Evolutionary conservation across 345 rosid genomes (phyloP).

Genomic region (Linum trigynum): DNA sequence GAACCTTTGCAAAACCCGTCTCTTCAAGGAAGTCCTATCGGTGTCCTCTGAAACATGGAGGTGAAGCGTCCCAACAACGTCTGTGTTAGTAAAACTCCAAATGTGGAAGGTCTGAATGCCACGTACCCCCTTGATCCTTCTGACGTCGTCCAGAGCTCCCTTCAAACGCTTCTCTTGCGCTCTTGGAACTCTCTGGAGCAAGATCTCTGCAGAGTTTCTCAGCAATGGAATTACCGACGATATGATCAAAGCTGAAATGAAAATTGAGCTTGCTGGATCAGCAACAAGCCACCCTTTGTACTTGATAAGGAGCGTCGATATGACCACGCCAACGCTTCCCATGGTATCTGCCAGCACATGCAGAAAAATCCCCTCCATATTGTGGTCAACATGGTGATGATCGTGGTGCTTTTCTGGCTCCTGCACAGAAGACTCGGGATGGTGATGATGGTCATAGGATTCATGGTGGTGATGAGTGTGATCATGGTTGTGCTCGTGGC

Average conservation of each 20-base stretch:
- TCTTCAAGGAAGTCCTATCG: conserved; percentile 47
- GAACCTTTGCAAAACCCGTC: conserved; percentile 46
- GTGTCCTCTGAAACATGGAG: conserved; percentile 57
- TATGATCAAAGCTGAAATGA: conserved; percentile 70
- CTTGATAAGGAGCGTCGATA: conserved; percentile 85
- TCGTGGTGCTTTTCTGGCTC: background rate
- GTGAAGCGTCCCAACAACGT: conserved; percentile 72
- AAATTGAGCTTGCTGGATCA: conserved; percentile 94
- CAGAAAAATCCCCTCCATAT: conserved; percentile 96
- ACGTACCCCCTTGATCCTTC: conserved; percentile 45
- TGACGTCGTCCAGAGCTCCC: conserved; percentile 42
- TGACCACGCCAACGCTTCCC: conserved; percentile 96
- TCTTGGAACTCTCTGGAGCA: conserved; percentile 83
- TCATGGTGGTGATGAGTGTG: conserved; percentile 15
- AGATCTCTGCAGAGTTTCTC: conserved; percentile 80
- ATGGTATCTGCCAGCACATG: conserved; percentile 91
- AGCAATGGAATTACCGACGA: conserved; percentile 88
- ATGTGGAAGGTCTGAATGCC: conserved; percentile 67
- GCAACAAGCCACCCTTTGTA: conserved; percentile 99
- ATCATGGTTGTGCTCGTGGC: conserved; percentile 9
- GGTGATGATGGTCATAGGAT: conserved; percentile 18
- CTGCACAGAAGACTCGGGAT: background rate
- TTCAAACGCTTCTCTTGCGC: conserved; percentile 51
- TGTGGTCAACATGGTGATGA: conserved; percentile 56
- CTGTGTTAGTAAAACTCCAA: conserved; percentile 85